Evolutionary conservation across 495 filamentous ascomycete genomes (phyloP).

Genomic region (Penicillium pancosmium): DNA sequence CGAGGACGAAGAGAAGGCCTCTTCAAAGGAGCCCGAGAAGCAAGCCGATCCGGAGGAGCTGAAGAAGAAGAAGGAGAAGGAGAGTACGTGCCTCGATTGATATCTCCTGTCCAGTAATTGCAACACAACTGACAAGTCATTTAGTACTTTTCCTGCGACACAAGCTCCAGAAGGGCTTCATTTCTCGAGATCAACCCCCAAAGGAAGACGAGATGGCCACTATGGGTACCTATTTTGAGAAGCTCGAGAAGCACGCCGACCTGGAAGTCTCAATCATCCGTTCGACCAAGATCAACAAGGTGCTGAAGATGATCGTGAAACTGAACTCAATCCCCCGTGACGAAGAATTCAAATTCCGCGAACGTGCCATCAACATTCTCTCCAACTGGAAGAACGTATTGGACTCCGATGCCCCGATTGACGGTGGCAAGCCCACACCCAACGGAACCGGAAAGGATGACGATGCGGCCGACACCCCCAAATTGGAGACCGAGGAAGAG

Average conservation of each 20-base stretch:
- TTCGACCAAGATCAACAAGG: constrained; percentile 90
- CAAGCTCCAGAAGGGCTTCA: constrained; percentile 87
- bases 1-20: constrained; percentile 39
- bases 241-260: constrained; percentile 76
- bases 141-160: constrained; percentile 82
- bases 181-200: constrained; percentile 76
- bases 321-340: constrained; percentile 79
- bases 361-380: constrained; percentile 70
- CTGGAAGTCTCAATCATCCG: constrained; percentile 85
- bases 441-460: constrained; percentile 58
- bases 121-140: constrained; percentile 10
- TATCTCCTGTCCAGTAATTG: neutral
- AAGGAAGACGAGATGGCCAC: constrained; percentile 85
- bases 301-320: constrained; percentile 87
- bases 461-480: constrained; percentile 41
- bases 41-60: constrained; percentile 61
- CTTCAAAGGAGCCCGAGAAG: constrained; percentile 55
- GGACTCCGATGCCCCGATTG: constrained; percentile 54
- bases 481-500: constrained; percentile 40
- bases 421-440: constrained; percentile 45
- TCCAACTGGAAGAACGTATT: constrained; percentile 82
- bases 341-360: constrained; percentile 81
- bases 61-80: constrained; percentile 66
- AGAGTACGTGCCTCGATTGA: constrained; percentile 49
- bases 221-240: constrained; percentile 78